Base-by-base conservation (phyloP, 345 rosid species). In the Eucalyptus microcorys region DNA sequence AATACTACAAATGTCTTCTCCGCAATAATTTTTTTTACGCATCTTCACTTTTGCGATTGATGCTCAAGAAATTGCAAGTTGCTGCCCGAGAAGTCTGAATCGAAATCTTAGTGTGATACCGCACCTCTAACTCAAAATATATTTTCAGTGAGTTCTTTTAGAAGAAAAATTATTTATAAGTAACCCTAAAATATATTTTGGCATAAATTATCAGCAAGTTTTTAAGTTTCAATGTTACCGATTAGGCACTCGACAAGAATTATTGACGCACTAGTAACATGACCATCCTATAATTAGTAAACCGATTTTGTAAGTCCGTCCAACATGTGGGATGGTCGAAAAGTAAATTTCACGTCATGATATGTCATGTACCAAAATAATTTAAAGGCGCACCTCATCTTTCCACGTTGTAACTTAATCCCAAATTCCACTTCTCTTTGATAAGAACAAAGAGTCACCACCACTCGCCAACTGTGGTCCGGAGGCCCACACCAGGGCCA, bases 31-130 rank as follows among this genome's bases (percentile, higher is more conserved):
- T 22, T 22, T 24, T 55, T 55, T 61, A 27, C 14, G 68, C 16
- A 27, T 61, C 68, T 61, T 27, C 68, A 14, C 68, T 55, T 61
- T 13, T 61, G 68, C n/a, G 68, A 61, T 61, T 61, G 17, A 13
- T 61, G 34, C 68, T 61, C 16, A 12, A 61, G 32, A 30, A 30
- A 27, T 30, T 14, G 14, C 16, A 12, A 12, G 57, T 27, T 59
- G n/a, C 66, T 0, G 66, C 66, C 32, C 66, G 15, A 59, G 15
- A 59, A 59, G n/a, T 59, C 32, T 5, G 16, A 59, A 59, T 59
- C 32, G 1, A 27, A 6, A 59, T 26, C n/a, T 59, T 26, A 3
- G 14, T 0, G n/a, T 11, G 14, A 12, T 27, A 11, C 32, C 14
- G 12, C 66, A 11, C 15, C n/a, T 27, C 5, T 59, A 59, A 59